Evolutionary conservation across 2,329 filamentous ascomycete species (phyloP).

Genomic region (Waltergamsia citrina): DNA sequence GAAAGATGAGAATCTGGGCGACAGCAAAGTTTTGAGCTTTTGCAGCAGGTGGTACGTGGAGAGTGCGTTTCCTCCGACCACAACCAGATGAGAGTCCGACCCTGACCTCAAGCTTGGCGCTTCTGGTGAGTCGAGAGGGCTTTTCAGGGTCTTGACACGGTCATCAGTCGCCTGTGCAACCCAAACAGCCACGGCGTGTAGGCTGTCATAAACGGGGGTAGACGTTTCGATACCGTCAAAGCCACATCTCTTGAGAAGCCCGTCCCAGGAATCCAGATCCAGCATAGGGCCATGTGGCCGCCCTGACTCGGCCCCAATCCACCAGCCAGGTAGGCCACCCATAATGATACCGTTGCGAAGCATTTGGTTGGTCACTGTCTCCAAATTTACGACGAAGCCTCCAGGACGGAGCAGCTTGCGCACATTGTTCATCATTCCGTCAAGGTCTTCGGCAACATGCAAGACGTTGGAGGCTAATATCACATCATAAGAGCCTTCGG

Average conservation of each 20-base stretch:
- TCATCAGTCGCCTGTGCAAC: background rate
- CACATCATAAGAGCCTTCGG: constrained; percentile 14
- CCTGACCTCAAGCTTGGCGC: too few species aligned
- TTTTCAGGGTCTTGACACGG: background rate
- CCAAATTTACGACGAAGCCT: constrained; percentile 11
- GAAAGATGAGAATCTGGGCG: too few species aligned
- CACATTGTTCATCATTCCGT: constrained; percentile 12
- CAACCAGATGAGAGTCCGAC: too few species aligned
- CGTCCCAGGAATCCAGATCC: background rate
- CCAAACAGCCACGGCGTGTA: constrained; percentile 2
- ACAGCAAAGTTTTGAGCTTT: too few species aligned
- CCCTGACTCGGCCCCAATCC: constrained; percentile 3
- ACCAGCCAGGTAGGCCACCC: constrained; percentile 5
- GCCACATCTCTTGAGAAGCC: too few species aligned
- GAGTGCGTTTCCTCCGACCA: too few species aligned
- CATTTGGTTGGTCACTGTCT: constrained; percentile 1
- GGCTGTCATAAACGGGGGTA: too few species aligned
- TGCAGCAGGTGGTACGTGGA: too few species aligned
- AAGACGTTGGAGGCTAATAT: constrained; percentile 18
- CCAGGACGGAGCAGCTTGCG: constrained; percentile 12
- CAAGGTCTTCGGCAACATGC: constrained; percentile 14
- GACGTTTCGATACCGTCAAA: too few species aligned
- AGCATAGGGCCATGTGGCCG: background rate
- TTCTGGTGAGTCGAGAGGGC: too few species aligned
- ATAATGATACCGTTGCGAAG: constrained; percentile 3